A percentile compares a stretch with the other conserved stretches of the same genome.
phyloP scores from a whole-genome alignment of 257 asterid genomes.

The Solanum dulcamara region DNA sequence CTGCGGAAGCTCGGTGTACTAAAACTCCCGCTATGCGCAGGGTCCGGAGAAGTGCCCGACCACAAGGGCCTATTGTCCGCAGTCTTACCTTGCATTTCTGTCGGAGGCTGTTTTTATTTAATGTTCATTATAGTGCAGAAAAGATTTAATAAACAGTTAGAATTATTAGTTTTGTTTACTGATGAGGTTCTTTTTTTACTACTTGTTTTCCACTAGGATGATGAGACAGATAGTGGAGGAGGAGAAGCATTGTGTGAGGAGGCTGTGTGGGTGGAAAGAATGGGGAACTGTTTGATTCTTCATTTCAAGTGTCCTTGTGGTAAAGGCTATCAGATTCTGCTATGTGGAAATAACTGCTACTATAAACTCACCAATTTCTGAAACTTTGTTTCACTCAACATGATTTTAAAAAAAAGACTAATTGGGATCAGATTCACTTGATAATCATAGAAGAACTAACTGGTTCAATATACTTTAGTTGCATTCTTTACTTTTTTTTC shows the following conservation, averaged over 20 bases:
- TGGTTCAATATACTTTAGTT: neutral
- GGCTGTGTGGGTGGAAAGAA: neutral
- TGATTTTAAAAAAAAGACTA: neutral
- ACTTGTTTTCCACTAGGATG: neutral
- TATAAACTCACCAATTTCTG: neutral
- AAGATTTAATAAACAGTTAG: too few relatives aligned
- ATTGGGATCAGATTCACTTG: neutral
- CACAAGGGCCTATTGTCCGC: too few relatives aligned
- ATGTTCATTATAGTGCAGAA: too few relatives aligned
- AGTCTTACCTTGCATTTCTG: too few relatives aligned
- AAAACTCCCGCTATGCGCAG: too few relatives aligned
- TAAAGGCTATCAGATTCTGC: neutral
- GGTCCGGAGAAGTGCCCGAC: too few relatives aligned
- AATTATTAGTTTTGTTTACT: neutral
- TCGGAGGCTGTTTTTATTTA: too few relatives aligned
- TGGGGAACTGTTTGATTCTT: neutral
- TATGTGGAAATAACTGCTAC: neutral
- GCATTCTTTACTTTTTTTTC: neutral
- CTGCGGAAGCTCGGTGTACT: too few relatives aligned
- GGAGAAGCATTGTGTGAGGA: neutral
- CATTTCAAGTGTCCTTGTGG: neutral
- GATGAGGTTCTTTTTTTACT: neutral
- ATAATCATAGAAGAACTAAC: neutral
- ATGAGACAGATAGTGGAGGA: neutral
- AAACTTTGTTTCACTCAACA: neutral